These are phyloP conservation scores for Blepharisma stoltei DNA, from an alignment of 73 alveolate species.

Conservation along the genomic window DNA sequence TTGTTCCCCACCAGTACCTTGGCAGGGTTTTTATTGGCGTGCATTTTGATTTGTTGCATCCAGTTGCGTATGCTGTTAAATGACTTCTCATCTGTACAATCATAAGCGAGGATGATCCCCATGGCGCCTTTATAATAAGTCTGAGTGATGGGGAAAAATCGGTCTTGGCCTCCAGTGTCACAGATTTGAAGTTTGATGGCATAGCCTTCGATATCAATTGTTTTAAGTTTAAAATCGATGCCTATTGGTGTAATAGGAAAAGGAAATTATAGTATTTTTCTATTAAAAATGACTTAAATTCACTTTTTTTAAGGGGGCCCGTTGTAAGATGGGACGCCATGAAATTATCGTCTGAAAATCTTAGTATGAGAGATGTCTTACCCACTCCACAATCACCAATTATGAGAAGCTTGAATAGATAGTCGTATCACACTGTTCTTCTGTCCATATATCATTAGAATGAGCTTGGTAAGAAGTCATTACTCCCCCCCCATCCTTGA, in stretches of 20 bases:
- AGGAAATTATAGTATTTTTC: too few species aligned
- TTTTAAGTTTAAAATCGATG: constrained; percentile 62
- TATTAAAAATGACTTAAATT: too few species aligned
- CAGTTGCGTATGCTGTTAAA: constrained; percentile 42
- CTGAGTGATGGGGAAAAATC: constrained; percentile 43
- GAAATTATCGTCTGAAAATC: constrained; percentile 63
- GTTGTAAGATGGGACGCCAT: constrained; percentile 50
- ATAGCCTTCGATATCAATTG: constrained; percentile 51
- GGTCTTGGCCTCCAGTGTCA: constrained; percentile 72
- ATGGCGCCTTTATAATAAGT: constrained; percentile 61
- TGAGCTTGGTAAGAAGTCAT: too few species aligned
- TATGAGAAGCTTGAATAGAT: constrained; percentile 48
- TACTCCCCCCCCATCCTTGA: too few species aligned
- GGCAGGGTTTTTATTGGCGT: constrained; percentile 45
- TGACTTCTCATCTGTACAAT: constrained; percentile 45
- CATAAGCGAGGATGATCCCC: constrained; percentile 53
- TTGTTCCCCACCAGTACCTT: constrained; percentile 53
- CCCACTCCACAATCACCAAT: constrained; percentile 74
- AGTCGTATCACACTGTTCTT: not conserved
- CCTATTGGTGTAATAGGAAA: too few species aligned
- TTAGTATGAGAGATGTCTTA: constrained; percentile 54
- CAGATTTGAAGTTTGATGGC: constrained; percentile 50
- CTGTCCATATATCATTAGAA: not conserved
- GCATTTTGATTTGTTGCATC: constrained; percentile 48
- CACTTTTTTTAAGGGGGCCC: too few species aligned